Conservation (phyloP, 768 basidiomycete species). For the Serendipita indica region DNA sequence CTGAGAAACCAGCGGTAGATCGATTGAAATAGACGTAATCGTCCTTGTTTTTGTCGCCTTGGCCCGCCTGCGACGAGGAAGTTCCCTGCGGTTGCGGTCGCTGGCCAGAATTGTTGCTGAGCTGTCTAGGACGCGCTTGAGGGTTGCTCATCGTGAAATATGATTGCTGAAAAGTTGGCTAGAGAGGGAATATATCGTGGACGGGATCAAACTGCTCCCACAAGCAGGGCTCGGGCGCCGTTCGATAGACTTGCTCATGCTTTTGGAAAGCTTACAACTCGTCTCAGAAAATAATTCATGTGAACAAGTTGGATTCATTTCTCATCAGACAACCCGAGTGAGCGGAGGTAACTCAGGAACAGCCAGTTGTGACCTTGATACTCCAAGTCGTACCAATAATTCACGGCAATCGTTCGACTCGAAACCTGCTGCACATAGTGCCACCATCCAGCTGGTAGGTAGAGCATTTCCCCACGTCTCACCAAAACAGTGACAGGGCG, state of each 20-base stretch:
- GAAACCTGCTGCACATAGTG: slow-evolving; percentile 69
- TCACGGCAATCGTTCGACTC: slow-evolving; percentile 40
- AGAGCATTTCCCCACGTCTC: slow-evolving; percentile 60
- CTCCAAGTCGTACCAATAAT: slow-evolving; percentile 86
- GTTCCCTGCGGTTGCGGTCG: background rate
- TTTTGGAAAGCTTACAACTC: too few species aligned
- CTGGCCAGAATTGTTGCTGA: slow-evolving; percentile 3
- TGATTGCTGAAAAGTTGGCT: too few species aligned
- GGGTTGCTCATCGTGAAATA: background rate
- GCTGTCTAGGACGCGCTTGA: slow-evolving; percentile 6
- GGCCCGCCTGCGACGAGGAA: background rate
- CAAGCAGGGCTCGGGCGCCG: too few species aligned
- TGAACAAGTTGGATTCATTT: background rate
- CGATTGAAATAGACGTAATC: slow-evolving; percentile 96
- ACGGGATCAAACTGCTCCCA: background rate
- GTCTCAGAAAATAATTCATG: too few species aligned
- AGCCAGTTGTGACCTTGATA: slow-evolving; percentile 58
- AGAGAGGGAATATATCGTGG: too few species aligned
- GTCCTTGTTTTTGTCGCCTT: slow-evolving; percentile 11
- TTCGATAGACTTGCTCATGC: too few species aligned
- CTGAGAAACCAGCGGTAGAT: slow-evolving; percentile 57
- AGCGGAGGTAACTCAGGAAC: slow-evolving; percentile 43
- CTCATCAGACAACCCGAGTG: background rate
- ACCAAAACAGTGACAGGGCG: slow-evolving; percentile 55
- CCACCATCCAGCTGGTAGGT: slow-evolving; percentile 91